Conservation (phyloP, 345 rosid genomes). For the Eucalyptus tenuipes region DNA sequence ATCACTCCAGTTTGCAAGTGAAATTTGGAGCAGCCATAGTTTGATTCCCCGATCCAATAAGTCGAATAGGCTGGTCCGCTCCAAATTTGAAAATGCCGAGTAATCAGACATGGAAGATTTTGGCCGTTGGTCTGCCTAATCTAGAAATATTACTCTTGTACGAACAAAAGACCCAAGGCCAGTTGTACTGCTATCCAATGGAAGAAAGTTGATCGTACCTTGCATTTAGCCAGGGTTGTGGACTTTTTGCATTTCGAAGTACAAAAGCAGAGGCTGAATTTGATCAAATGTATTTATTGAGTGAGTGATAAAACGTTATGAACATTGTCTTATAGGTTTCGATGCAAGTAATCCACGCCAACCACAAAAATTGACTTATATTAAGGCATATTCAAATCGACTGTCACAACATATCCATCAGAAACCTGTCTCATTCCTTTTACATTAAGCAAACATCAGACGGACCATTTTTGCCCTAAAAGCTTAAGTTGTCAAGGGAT, state of each 20-base stretch:
- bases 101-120: not conserved
- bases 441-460: not conserved
- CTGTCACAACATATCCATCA: not conserved
- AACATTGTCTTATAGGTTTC: not conserved
- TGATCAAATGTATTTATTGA: not conserved
- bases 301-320: not conserved
- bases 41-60: not conserved
- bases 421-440: not conserved
- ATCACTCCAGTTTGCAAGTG: not conserved
- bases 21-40: not conserved
- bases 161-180: not conserved
- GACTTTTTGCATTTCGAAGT: not conserved
- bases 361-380: not conserved
- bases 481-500: not conserved
- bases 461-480: accelerated
- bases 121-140: not conserved
- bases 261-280: not conserved
- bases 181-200: not conserved
- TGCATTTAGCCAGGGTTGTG: too few species aligned
- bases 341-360: not conserved
- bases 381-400: not conserved
- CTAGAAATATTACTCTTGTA: not conserved
- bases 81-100: not conserved
- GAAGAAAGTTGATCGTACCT: not conserved
- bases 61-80: not conserved